Evolutionary conservation across 2,329 filamentous ascomycete species (phyloP).

Genomic region (Ilyonectria mors-panacis): DNA sequence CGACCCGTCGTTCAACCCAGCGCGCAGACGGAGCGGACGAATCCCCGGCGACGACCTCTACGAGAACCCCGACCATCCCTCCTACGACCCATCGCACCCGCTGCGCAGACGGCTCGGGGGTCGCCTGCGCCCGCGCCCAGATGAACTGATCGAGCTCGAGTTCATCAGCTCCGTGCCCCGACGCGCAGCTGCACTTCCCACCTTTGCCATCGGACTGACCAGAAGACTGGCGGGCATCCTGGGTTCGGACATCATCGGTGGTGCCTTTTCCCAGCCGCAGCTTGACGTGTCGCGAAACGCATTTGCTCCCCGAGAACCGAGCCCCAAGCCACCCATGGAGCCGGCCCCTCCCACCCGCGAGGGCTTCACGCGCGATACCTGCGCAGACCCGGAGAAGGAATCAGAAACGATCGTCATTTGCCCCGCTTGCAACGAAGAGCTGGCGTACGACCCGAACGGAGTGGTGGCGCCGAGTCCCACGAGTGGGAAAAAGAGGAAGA

Average conservation of each 20-base stretch:
- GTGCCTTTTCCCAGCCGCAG: constrained; percentile 38
- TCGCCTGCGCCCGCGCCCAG: constrained; percentile 33
- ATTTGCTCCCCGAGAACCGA: constrained; percentile 51
- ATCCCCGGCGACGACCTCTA: constrained; percentile 23
- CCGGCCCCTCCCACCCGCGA: constrained; percentile 74
- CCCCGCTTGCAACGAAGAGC: constrained; percentile 87
- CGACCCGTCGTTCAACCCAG: constrained; percentile 45
- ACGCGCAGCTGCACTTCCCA: constrained; percentile 19
- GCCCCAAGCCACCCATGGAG: constrained; percentile 68
- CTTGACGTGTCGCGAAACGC: constrained; percentile 49
- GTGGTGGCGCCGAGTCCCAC: constrained; percentile 38
- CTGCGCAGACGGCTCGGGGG: constrained; percentile 29
- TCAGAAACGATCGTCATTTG: constrained; percentile 85
- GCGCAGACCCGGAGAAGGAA: constrained; percentile 53
- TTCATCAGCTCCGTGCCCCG: constrained; percentile 38
- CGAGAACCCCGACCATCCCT: constrained; percentile 1
- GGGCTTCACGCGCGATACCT: constrained; percentile 86
- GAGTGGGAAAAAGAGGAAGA: constrained; percentile 59
- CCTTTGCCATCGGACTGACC: constrained; percentile 44
- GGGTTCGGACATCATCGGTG: constrained; percentile 38
- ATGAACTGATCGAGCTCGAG: constrained; percentile 46
- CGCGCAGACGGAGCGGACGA: constrained; percentile 27
- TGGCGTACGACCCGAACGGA: constrained; percentile 78
- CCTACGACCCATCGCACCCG: constrained; percentile 46
- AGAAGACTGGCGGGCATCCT: constrained; percentile 48